Percentiles rank a stretch among this genome's conserved stretches.
phyloP scores from a whole-genome alignment of 163 green algal genomes.

The Coccomyxa subellipsoidea region DNA sequence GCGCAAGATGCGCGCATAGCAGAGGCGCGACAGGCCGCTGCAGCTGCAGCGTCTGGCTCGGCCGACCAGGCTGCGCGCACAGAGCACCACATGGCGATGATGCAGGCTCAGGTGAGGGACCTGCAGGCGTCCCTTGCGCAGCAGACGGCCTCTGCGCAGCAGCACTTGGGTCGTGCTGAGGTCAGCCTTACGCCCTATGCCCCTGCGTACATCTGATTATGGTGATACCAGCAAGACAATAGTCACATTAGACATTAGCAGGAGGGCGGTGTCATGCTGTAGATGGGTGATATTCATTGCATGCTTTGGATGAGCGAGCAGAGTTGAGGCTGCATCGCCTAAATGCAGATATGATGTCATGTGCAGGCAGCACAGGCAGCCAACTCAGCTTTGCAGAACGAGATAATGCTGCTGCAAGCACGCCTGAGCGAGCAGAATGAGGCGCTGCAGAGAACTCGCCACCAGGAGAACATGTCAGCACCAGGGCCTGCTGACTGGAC shows the following conservation, averaged over 20 bases:
- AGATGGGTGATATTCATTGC: not conserved
- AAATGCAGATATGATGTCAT: slow-evolving; percentile 3
- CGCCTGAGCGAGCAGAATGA: not conserved
- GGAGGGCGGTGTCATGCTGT: not conserved
- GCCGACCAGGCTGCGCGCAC: not conserved
- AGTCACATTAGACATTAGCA: not conserved
- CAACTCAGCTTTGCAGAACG: slow-evolving; percentile 12
- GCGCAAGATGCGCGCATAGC: not conserved
- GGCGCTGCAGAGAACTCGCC: not conserved
- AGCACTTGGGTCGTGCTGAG: slow-evolving; percentile 3
- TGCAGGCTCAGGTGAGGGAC: not conserved
- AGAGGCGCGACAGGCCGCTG: not conserved
- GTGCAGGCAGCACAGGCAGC: slow-evolving; percentile 9
- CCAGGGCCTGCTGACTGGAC: not conserved
- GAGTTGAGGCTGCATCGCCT: no score
- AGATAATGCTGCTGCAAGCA: slow-evolving; percentile 1
- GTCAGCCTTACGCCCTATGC: not conserved
- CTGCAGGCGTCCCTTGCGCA: not conserved
- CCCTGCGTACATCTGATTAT: not conserved
- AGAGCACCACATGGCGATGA: not conserved
- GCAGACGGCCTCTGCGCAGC: not conserved
- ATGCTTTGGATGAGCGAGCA: no score
- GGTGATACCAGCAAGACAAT: not conserved
- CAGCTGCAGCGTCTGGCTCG: not conserved
- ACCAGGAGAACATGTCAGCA: not conserved